Base-by-base conservation (phyloP, 176 grass and related monocot species). In the Rhynchospora pubera region DNA sequence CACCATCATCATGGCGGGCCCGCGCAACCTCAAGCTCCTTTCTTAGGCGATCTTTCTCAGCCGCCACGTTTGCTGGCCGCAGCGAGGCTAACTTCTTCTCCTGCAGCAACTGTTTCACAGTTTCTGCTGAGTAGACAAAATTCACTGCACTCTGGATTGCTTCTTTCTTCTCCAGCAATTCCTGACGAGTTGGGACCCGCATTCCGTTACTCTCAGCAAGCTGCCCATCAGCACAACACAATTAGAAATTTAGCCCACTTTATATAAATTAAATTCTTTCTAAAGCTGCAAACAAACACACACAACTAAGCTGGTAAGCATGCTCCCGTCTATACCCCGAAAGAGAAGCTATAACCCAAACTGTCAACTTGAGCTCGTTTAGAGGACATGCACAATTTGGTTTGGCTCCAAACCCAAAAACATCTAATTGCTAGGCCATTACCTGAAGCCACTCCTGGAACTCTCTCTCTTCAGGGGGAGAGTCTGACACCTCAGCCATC, bases 11-110 rank as follows among this genome's bases (percentile, higher is more conserved):
- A 77, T 92, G 82, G 51, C 87, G 56, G 53, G 58, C 87, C 59
- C 85, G 78, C 9, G 92, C 89, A 48, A 94, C 86, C 53, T 99
- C 96, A 58, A 95, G 84, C 75, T 94, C 89, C 84, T 87, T 87
- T 82, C 92, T 89, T 51, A 99, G 83, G 22, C 91, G 85, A 82
- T 99, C 96, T 81, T 99, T 99, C 87, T 99, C 96, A 84, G 89
- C 96, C 73, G 96, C 96, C 68, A 99, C 89, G 86, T 99, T 99
- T 10, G 92, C 87, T 26, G 91, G 92, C 34, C 96, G 85, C 32
- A 91, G 71, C 10, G 90, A 85, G 56, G 92, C 95, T 57, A 89
- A 89, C 85, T 99, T 99, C 88, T 97, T 93, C 65, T 84, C 30
- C 88, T 22, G 47, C 34, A 98, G 89, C 92, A 98, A 92, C 62